Evolutionary conservation across 148 eudicot species (phyloP).

Genomic region (Vaccinium myrtillus): DNA sequence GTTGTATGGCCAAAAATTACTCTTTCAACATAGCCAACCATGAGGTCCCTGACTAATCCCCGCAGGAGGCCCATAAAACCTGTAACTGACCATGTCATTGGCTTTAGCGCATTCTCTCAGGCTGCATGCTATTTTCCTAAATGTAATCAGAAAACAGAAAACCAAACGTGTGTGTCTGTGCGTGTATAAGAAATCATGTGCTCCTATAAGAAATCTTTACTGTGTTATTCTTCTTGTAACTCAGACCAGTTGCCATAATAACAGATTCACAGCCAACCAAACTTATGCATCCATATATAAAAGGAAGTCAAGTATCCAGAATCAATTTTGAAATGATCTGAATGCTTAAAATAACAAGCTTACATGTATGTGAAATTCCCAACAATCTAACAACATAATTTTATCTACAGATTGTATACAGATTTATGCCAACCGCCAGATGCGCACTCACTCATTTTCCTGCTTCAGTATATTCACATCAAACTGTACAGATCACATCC

Average conservation of each 20-base stretch:
- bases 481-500: neutral
- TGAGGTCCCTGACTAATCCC: neutral
- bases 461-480: neutral
- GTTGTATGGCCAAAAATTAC: neutral
- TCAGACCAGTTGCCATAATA: neutral
- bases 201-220: neutral
- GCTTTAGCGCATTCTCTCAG: neutral
- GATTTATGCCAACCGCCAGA: neutral
- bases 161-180: neutral
- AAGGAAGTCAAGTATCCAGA: neutral
- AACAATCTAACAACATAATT: neutral
- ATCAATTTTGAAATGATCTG: neutral
- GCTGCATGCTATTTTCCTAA: neutral
- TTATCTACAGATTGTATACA: neutral
- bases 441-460: neutral
- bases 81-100: neutral
- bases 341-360: neutral
- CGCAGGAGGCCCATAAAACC: neutral
- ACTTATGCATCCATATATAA: neutral
- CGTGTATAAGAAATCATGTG: too few species aligned
- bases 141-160: neutral
- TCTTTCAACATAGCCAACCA: neutral
- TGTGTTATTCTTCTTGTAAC: neutral
- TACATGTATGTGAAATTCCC: neutral
- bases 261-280: neutral